A percentile compares a stretch with the other conserved stretches of the same genome.
These are phyloP conservation scores for Monosporozyma unispora DNA, from an alignment of 805 yeast species.

Conservation along the genomic window DNA sequence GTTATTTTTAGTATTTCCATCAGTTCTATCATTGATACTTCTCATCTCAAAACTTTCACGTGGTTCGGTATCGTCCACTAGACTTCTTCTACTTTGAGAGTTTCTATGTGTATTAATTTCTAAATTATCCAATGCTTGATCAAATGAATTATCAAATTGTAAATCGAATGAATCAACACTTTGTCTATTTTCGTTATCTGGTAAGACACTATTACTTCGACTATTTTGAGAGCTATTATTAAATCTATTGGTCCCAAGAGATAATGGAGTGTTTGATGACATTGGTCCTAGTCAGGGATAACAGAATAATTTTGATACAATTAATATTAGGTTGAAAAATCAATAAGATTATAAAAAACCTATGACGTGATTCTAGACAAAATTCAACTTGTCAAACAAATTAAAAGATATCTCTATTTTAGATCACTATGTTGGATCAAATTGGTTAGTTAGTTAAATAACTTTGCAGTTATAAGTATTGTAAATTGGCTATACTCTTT, in stretches of 20 bases:
- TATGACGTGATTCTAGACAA: neutral
- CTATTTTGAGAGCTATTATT: conserved; percentile 5
- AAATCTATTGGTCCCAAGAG: conserved; percentile 8
- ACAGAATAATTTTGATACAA: neutral
- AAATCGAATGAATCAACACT: conserved; percentile 46
- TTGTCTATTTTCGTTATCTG: conserved; percentile 6
- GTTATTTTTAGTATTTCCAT: conserved; percentile 9
- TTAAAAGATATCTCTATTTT: neutral
- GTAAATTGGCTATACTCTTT: neutral
- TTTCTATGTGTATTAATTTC: conserved; percentile 28
- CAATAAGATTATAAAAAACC: neutral
- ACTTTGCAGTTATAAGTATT: neutral
- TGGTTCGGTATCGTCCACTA: conserved; percentile 6
- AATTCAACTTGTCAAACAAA: neutral
- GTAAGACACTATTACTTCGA: neutral
- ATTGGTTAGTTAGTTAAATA: neutral
- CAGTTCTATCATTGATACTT: conserved; percentile 12
- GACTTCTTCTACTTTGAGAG: conserved; percentile 3
- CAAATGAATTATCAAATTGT: conserved; percentile 50
- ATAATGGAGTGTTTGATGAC: conserved; percentile 19
- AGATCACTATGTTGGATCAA: neutral
- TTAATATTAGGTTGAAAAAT: neutral
- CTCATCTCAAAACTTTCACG: conserved; percentile 26
- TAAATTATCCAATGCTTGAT: conserved; percentile 51
- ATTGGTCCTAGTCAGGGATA: conserved; percentile 8